Percentiles rank a stretch among this genome's conserved stretches.
These are phyloP conservation scores for Chlorella sorokiniana DNA, from an alignment of 139 green algal species.

Conservation along the genomic window DNA sequence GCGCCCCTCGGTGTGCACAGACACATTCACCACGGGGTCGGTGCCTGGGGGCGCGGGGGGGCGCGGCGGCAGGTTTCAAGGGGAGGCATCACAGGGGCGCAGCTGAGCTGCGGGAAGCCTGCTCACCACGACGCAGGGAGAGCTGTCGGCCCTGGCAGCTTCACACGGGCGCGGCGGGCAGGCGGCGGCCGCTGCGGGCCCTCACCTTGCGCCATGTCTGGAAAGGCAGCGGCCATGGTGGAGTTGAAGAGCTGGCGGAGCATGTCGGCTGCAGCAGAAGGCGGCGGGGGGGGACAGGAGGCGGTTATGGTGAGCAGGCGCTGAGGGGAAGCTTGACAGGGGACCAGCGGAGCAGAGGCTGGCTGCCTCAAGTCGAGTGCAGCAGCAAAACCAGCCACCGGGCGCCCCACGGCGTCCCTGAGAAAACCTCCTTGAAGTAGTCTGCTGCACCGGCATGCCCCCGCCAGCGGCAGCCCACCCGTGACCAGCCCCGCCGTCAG, in stretches of 20 bases:
- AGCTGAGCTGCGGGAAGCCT: too few relatives aligned
- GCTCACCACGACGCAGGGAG: neutral
- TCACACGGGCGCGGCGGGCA: too few relatives aligned
- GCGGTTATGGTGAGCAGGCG: neutral
- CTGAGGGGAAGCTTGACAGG: neutral
- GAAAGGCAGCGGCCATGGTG: slow-evolving; percentile 73
- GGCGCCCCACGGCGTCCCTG: too few relatives aligned
- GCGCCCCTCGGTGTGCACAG: slow-evolving; percentile 61
- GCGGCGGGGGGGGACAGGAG: neutral
- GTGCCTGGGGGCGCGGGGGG: slow-evolving; percentile 37
- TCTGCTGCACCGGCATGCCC: too few relatives aligned
- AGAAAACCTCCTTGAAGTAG: too few relatives aligned
- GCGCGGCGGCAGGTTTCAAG: neutral
- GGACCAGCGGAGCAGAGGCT: neutral
- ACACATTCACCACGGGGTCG: slow-evolving; percentile 74
- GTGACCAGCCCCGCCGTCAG: slow-evolving; percentile 76
- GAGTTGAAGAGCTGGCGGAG: slow-evolving; percentile 82
- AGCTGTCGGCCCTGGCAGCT: too few relatives aligned
- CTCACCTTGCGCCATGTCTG: slow-evolving; percentile 47
- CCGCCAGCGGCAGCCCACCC: slow-evolving; percentile 28
- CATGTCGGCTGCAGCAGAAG: slow-evolving; percentile 46
- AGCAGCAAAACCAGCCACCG: too few relatives aligned
- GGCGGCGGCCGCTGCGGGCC: too few relatives aligned
- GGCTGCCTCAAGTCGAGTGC: too few relatives aligned
- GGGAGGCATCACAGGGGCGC: too few relatives aligned